Conservation (phyloP, 169 alveolate genomes). For the Cryptosporidium sp. region DNA sequence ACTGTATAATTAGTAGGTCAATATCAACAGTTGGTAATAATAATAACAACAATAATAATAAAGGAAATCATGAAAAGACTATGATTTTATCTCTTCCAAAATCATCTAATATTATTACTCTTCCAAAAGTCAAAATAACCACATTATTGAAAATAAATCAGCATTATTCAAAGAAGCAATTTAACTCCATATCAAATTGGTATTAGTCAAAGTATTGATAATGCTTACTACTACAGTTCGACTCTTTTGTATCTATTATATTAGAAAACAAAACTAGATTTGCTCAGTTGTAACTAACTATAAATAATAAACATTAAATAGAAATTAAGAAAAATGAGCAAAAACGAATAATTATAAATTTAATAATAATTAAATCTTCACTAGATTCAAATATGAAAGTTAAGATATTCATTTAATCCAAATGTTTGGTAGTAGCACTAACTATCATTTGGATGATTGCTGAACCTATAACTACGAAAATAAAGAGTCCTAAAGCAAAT, state of each 20-base stretch:
- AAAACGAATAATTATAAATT: not conserved
- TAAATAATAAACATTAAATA: no score
- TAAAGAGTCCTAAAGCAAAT: conserved; percentile 83
- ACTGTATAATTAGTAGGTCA: conserved; percentile 9
- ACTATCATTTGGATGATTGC: conserved; percentile 85
- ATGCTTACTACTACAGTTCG: no score
- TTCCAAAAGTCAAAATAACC: not conserved
- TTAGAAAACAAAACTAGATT: not conserved
- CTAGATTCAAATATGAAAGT: not conserved
- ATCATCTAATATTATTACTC: not conserved
- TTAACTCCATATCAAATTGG: not conserved
- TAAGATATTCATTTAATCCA: conserved; percentile 4
- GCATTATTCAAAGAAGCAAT: not conserved
- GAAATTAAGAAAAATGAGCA: not conserved
- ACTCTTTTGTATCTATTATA: not conserved
- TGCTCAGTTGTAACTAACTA: not conserved
- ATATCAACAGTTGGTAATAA: not conserved
- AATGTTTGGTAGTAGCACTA: conserved; percentile 78
- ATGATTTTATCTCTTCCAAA: conserved; percentile 18
- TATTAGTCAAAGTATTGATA: no score
- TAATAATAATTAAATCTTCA: not conserved
- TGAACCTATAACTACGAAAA: conserved; percentile 88
- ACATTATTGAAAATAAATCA: conserved; percentile 6
- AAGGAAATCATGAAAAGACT: not conserved
- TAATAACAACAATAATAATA: not conserved